These are phyloP conservation scores for Coemansia sp. DNA, from an alignment of 192 early-diverging fungal genomes.

Conservation along the genomic window DNA sequence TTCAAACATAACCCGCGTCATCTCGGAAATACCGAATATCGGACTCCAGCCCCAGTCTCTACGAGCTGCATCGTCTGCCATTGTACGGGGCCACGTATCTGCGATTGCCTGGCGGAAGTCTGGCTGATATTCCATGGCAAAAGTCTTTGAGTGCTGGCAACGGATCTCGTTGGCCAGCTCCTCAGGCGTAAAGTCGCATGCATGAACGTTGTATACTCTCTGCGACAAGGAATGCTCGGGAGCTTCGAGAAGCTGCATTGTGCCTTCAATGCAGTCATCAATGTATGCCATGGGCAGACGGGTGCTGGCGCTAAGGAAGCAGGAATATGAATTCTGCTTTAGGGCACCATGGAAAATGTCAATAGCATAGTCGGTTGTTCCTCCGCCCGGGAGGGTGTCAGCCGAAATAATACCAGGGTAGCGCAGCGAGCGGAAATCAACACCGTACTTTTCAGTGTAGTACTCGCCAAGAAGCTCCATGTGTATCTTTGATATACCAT, in stretches of 20 bases:
- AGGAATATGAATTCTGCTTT: slow-evolving; percentile 58
- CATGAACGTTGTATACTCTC: slow-evolving; percentile 65
- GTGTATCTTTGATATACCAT: slow-evolving; percentile 69
- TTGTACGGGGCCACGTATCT: slow-evolving; percentile 63
- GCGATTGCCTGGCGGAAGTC: slow-evolving; percentile 69
- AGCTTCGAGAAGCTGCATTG: slow-evolving; percentile 60
- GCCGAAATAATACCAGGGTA: slow-evolving; percentile 69
- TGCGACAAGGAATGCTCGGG: slow-evolving; percentile 57
- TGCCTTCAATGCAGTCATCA: slow-evolving; percentile 66
- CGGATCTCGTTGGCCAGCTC: slow-evolving; percentile 60
- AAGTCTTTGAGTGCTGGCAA: slow-evolving; percentile 50
- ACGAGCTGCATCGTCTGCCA: slow-evolving; percentile 63
- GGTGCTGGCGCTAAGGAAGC: slow-evolving; percentile 61
- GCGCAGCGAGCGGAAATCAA: slow-evolving; percentile 66
- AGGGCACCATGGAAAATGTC: slow-evolving; percentile 70
- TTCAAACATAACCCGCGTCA: slow-evolving; percentile 62
- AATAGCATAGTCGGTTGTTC: slow-evolving; percentile 69
- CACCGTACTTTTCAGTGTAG: slow-evolving; percentile 63
- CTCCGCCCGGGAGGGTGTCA: slow-evolving; percentile 67
- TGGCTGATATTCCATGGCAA: slow-evolving; percentile 59
- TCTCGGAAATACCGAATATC: slow-evolving; percentile 58
- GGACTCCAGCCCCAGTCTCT: slow-evolving; percentile 69
- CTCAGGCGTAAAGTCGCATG: slow-evolving; percentile 60
- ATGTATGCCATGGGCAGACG: slow-evolving; percentile 69
- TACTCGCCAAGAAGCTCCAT: slow-evolving; percentile 70